Conservation (phyloP, 169 alveolate genomes). For the Eimeria mitis region DNA sequence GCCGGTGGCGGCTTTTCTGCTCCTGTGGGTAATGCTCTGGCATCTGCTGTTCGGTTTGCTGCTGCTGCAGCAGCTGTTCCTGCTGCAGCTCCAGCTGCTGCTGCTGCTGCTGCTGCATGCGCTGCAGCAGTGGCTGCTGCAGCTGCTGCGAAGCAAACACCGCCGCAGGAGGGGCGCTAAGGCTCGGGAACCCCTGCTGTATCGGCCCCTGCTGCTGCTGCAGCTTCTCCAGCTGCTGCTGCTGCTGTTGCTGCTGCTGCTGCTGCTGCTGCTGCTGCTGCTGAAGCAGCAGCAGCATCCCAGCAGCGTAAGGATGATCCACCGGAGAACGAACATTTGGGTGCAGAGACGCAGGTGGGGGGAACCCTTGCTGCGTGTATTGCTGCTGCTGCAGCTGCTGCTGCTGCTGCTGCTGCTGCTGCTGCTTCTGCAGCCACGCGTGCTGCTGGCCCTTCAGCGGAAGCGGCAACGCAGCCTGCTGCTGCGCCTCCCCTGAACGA, state of each 20-base stretch:
- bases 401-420: conserved; percentile 12
- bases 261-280: too few species aligned
- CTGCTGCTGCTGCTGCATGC: neutral
- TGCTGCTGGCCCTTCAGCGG: neutral
- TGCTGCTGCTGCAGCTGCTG: conserved; percentile 2
- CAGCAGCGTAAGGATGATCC: neutral
- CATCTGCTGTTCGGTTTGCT: neutral
- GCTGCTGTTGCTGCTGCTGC: conserved; percentile 8
- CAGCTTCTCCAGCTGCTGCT: neutral
- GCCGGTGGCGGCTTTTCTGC: neutral
- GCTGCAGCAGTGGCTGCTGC: neutral
- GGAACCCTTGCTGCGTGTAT: neutral
- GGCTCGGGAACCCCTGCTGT: neutral
- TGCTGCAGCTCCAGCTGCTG: conserved; percentile 32
- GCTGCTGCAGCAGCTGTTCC: neutral
- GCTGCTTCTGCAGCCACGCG: neutral
- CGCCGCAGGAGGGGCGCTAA: neutral
- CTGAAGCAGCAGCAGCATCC: conserved; percentile 1
- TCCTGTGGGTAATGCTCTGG: neutral
- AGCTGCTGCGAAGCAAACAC: neutral
- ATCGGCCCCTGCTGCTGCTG: neutral
- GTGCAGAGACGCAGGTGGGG: neutral
- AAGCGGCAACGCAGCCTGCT: neutral
- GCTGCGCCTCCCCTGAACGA: neutral
- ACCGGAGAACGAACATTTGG: neutral